These are phyloP conservation scores for Leucoagaricus sp. DNA, from an alignment of 1,284 basidiomycete genomes.

Conservation along the genomic window DNA sequence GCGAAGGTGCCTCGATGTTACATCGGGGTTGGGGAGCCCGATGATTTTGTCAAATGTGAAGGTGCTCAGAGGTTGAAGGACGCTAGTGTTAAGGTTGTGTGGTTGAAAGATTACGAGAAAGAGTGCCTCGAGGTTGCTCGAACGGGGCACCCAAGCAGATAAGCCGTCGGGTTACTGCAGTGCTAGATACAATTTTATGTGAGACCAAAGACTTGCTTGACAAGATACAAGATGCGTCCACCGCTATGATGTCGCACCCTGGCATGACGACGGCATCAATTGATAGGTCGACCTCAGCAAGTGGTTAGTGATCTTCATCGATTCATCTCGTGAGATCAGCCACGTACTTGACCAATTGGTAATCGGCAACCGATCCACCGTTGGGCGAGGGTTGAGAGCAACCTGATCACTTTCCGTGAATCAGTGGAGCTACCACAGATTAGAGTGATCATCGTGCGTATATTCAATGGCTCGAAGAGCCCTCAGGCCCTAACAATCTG, in stretches of 20 bases:
- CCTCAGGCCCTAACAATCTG: slow-evolving; percentile 30
- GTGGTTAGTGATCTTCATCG: neutral
- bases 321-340: neutral
- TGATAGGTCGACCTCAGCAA: slow-evolving; percentile 43
- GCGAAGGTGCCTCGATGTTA: slow-evolving; percentile 77
- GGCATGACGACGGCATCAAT: slow-evolving; percentile 40
- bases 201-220: neutral
- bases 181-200: neutral
- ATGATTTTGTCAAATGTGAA: slow-evolving; percentile 94
- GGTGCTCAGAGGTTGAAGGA: slow-evolving; percentile 78
- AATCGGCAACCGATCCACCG: neutral
- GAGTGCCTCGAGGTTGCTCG: slow-evolving; percentile 81
- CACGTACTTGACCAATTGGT: neutral
- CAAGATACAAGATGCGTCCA: slow-evolving; percentile 34
- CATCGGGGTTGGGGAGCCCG: slow-evolving; percentile 91
- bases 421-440: too few relatives aligned
- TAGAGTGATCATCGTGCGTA: slow-evolving; percentile 19
- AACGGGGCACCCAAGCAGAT: slow-evolving; percentile 41
- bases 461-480: too few relatives aligned
- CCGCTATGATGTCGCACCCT: slow-evolving; percentile 36
- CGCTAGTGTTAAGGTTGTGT: slow-evolving; percentile 77
- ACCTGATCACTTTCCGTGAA: too few relatives aligned
- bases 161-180: neutral
- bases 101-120: slow-evolving; percentile 70
- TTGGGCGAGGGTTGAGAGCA: neutral